Evolutionary conservation across 768 basidiomycete species (phyloP).

Genomic region (Leccinellum rugosiceps): DNA sequence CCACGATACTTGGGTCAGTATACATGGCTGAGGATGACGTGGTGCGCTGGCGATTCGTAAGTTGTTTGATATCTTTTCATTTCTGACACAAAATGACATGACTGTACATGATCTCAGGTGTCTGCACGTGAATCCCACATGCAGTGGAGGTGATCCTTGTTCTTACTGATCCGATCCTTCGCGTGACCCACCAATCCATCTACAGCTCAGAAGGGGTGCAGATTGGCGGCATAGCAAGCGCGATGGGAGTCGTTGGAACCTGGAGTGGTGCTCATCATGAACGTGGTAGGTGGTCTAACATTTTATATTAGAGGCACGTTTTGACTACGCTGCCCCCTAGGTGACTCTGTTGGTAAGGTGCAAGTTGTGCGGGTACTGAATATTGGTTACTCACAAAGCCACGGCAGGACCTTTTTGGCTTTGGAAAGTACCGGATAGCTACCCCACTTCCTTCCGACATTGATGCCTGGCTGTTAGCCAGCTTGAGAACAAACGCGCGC

Average conservation of each 20-base stretch:
- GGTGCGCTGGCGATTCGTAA: constrained; percentile 60
- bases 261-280: constrained; percentile 67
- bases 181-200: neutral
- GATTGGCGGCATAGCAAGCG: constrained; percentile 61
- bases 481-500: neutral
- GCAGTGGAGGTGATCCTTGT: constrained; percentile 54
- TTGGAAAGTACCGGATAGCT: constrained; percentile 52
- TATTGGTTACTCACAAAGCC: neutral
- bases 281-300: constrained; percentile 36
- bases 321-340: constrained; percentile 27
- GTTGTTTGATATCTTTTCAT: constrained; percentile 22
- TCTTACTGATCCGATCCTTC: neutral
- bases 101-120: constrained; percentile 36
- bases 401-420: constrained; percentile 67
- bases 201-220: constrained; percentile 65
- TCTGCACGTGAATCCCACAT: constrained; percentile 51
- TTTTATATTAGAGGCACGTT: neutral
- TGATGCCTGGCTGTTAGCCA: constrained; percentile 2
- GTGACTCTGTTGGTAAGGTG: constrained; percentile 61
- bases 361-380: neutral
- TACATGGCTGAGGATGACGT: constrained; percentile 43
- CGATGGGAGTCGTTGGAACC: constrained; percentile 61
- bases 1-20: constrained; percentile 49
- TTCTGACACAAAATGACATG: constrained; percentile 2
- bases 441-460: constrained; percentile 33